Conservation (phyloP, 2,329 filamentous ascomycete genomes). For the Coniella vitis region DNA sequence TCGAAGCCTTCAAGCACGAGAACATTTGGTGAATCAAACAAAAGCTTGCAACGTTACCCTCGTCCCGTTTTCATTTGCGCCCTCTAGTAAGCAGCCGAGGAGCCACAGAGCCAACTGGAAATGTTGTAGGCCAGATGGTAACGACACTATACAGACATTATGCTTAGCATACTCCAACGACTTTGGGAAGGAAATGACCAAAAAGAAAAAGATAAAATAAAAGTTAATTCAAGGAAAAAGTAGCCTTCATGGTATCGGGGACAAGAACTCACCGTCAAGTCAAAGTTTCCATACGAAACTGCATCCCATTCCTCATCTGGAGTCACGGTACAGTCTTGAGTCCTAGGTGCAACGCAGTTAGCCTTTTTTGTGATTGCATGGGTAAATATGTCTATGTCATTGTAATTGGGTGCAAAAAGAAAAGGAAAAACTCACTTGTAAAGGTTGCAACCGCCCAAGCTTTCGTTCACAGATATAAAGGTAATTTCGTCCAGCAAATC, state of each 20-base stretch:
- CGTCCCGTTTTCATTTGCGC: background rate
- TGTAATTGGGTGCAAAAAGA: too few species aligned
- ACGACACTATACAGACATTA: background rate
- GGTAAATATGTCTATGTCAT: too few species aligned
- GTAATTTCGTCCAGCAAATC: background rate
- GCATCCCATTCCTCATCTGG: background rate
- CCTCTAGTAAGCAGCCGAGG: background rate
- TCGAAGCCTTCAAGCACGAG: too few species aligned
- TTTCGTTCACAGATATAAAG: background rate
- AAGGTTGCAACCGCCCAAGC: background rate
- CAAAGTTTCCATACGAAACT: background rate
- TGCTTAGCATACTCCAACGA: too few species aligned
- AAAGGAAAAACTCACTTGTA: background rate
- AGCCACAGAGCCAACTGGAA: background rate
- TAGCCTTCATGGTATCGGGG: background rate
- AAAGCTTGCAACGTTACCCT: too few species aligned
- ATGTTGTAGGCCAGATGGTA: background rate
- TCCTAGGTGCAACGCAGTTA: background rate
- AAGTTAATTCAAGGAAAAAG: background rate
- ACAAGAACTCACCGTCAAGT: background rate
- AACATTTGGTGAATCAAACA: too few species aligned
- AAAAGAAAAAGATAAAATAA: too few species aligned
- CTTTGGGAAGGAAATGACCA: too few species aligned
- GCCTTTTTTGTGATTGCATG: background rate
- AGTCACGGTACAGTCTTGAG: background rate